phyloP scores from a whole-genome alignment of 208 protist genomes.

The Acanthamoeba royreba region DNA sequence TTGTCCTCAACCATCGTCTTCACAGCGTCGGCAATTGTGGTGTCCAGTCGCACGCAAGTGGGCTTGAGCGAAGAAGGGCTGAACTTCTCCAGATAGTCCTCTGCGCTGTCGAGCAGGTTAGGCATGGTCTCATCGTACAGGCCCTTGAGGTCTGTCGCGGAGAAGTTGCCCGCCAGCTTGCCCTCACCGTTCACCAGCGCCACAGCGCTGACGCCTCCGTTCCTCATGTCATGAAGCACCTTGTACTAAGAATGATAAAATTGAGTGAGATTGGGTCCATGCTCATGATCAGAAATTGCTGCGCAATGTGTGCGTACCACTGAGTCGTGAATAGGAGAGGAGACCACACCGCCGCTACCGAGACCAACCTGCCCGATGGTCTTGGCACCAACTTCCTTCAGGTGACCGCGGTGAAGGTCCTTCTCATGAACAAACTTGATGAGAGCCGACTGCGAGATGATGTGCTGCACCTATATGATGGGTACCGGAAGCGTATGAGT shows the following conservation, averaged over 20 bases:
- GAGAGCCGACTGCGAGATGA: constrained; percentile 12
- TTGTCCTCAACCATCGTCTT: not conserved
- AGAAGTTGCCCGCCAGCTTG: constrained; percentile 31
- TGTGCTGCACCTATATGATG: not conserved
- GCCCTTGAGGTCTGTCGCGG: not conserved
- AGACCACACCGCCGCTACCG: not conserved
- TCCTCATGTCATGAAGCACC: not conserved
- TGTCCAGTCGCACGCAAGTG: not conserved
- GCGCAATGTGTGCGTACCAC: not conserved
- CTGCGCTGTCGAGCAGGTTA: not conserved
- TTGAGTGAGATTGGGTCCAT: not conserved
- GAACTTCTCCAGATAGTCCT: constrained; percentile 39
- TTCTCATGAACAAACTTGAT: not conserved
- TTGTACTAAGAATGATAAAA: not conserved
- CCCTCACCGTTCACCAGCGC: not conserved
- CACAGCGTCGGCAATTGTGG: not conserved
- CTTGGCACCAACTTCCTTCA: constrained; percentile 24
- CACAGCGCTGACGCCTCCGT: not conserved
- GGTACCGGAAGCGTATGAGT: not conserved
- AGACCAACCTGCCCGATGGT: not conserved
- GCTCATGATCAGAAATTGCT: not conserved
- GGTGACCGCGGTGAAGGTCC: constrained; percentile 17
- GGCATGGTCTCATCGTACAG: constrained; percentile 35
- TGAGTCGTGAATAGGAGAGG: not conserved
- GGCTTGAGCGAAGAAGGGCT: constrained; percentile 3